Evolutionary conservation across 2,329 filamentous ascomycete species (phyloP), one percentile per base, ranked within the genome.

Genomic region (Penicillium rolfsii): DNA sequence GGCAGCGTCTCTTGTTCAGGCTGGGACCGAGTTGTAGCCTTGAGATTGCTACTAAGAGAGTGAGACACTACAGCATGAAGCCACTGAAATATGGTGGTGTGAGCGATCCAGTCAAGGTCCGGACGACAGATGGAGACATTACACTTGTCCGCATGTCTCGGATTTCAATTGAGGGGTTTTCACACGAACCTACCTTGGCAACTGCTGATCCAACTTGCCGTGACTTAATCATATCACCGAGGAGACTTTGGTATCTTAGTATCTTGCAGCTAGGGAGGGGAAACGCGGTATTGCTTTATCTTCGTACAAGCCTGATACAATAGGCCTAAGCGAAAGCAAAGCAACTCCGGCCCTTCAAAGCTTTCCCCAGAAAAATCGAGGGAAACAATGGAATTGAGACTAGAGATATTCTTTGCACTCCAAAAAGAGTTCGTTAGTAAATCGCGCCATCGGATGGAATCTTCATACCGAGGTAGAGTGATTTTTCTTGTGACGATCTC

Each of bases 311-410:
- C n/a, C 38, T 14, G 38, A 5, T 22, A 12, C 9, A 22, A n/a
- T 28, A 9, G 53, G 53, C 26, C 40, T 36, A 43, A 48, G 53
- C 41, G 43, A 56, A 16, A 12, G 54, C 36, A 43, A 43, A 41
- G 14, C n/a, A n/a, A n/a, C 7, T 35, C 16, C 7, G 6, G 24
- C 9, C 22, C 28, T 35, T 11, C 9, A 12, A 55, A 36, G 26
- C 33, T 56, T 56, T 22, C 5, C 7, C 26, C 24, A 48, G 7
- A n/a, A 14, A 33, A 14, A 11, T 28, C 40, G 30, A 24, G 22
- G 30, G 30, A 33, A 38, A 49, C 5, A 26, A 14, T 38, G 7
- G 11, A 43, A 38, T 46, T 43, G 8, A 24, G 40, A 40, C 12
- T 14, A 7, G 26, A 26, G 35, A 48, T 38, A 56, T 5, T 30